Percentiles rank a stretch among this genome's conserved stretches.
Evolutionary conservation across 208 protist genomes (phyloP).

Genomic region (Endotrypanum monterogeii): DNA sequence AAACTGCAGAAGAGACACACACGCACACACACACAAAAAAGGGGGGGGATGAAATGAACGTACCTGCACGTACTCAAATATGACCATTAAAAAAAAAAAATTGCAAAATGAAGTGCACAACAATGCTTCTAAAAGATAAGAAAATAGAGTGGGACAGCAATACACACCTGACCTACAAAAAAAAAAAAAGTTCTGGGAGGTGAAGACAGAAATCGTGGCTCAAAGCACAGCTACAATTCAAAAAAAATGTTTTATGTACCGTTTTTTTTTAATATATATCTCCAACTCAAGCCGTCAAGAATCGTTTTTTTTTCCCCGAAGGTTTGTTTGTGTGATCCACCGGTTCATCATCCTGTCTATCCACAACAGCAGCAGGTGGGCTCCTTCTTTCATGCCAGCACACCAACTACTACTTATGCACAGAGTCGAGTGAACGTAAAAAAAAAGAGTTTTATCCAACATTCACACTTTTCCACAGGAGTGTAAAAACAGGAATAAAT

Average conservation of each 20-base stretch:
- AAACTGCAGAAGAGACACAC: conserved; percentile 10
- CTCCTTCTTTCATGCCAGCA: neutral
- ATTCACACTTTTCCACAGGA: neutral
- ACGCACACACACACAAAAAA: conserved; percentile 5
- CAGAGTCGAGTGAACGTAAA: neutral
- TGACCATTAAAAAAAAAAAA: conserved; percentile 8
- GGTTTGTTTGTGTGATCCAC: neutral
- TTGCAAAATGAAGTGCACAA: neutral
- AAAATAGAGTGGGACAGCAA: neutral
- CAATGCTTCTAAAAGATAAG: neutral
- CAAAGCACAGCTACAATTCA: neutral
- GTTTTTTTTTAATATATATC: neutral
- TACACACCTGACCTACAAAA: neutral
- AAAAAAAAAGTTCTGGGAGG: neutral
- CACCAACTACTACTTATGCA: neutral
- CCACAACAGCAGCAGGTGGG: neutral
- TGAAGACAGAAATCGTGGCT: neutral
- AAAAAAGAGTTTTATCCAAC: neutral
- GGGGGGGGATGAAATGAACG: no score
- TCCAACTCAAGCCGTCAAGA: neutral
- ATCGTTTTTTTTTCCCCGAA: no score
- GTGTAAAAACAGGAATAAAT: neutral
- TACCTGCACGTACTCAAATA: conserved; percentile 4
- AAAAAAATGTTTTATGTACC: neutral
- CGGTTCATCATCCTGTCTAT: neutral